Percentiles rank a stretch among this genome's conserved stretches.
These are phyloP conservation scores for Angophora floribunda DNA, from an alignment of 345 rosid genomes.

Conservation along the genomic window DNA sequence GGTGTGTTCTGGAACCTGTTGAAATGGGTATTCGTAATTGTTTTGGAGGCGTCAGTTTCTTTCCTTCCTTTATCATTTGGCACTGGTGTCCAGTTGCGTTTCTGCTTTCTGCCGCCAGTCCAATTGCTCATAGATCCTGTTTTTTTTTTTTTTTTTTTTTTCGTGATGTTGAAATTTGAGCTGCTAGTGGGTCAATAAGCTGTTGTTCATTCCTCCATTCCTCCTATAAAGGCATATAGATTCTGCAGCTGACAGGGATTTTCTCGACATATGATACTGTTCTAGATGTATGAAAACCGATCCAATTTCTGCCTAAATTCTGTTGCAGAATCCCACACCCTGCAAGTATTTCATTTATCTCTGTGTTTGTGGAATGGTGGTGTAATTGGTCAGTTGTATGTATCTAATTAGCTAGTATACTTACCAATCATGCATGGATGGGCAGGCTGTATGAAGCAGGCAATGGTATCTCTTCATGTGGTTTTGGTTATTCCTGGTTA, in stretches of 20 bases:
- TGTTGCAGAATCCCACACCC: neutral
- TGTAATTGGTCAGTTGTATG: neutral
- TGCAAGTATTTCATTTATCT: neutral
- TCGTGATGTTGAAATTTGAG: neutral
- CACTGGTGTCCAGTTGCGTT: neutral
- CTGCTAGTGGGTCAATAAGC: neutral
- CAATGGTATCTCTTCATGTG: neutral
- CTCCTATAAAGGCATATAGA: neutral
- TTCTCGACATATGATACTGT: neutral
- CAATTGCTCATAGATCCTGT: neutral
- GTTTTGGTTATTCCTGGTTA: neutral
- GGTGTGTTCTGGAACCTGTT: neutral
- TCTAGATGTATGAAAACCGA: neutral
- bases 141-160: neutral
- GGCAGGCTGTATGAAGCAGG: neutral
- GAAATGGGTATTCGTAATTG: neutral
- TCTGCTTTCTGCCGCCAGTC: neutral
- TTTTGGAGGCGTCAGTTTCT: neutral
- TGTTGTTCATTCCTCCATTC: neutral
- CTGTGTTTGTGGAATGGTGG: neutral
- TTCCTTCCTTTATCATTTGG: neutral
- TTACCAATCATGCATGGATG: neutral
- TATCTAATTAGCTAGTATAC: neutral
- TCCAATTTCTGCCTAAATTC: neutral
- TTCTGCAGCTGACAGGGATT: neutral